A percentile compares a stretch with the other conserved stretches of the same genome.
phyloP scores from a whole-genome alignment of 768 basidiomycete species.

The Boletus rubescentipes region DNA sequence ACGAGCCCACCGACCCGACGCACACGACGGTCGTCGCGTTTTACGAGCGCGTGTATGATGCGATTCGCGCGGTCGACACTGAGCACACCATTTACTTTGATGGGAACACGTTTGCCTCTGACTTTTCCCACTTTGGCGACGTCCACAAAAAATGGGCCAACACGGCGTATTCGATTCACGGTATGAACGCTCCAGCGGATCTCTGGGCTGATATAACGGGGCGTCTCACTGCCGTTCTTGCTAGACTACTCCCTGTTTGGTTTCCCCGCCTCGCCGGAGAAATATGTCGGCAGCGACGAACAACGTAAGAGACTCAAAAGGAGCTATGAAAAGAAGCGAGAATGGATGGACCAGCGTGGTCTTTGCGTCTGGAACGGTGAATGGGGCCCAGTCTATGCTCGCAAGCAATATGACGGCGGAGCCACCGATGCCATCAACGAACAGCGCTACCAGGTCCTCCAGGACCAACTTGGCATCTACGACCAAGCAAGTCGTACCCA shows the following conservation, averaged over 20 bases:
- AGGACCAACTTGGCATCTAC: constrained; percentile 75
- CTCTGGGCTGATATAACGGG: neutral
- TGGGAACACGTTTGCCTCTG: constrained; percentile 80
- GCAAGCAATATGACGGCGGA: constrained; percentile 56
- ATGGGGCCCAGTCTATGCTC: constrained; percentile 81
- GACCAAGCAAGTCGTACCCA: constrained; percentile 32
- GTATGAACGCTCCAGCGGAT: constrained; percentile 27
- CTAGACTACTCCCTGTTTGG: constrained; percentile 49
- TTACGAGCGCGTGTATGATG: constrained; percentile 66
- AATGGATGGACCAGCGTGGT: constrained; percentile 70
- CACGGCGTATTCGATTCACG: constrained; percentile 76
- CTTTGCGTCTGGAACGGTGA: constrained; percentile 80
- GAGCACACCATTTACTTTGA: constrained; percentile 79
- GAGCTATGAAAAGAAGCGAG: constrained; percentile 71
- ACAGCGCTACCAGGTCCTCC: constrained; percentile 59
- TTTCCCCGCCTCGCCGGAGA: constrained; percentile 59
- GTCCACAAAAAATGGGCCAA: constrained; percentile 64
- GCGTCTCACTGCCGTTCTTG: neutral
- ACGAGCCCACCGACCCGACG: constrained; percentile 73
- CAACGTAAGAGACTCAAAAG: constrained; percentile 52
- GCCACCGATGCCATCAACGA: constrained; percentile 67
- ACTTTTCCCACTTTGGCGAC: constrained; percentile 72
- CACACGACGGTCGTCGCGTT: constrained; percentile 64
- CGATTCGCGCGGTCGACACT: constrained; percentile 69
- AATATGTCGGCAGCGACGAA: constrained; percentile 50